Conservation (phyloP, 2,329 filamentous ascomycete species). For the Pseudogymnoascus pannorum region DNA sequence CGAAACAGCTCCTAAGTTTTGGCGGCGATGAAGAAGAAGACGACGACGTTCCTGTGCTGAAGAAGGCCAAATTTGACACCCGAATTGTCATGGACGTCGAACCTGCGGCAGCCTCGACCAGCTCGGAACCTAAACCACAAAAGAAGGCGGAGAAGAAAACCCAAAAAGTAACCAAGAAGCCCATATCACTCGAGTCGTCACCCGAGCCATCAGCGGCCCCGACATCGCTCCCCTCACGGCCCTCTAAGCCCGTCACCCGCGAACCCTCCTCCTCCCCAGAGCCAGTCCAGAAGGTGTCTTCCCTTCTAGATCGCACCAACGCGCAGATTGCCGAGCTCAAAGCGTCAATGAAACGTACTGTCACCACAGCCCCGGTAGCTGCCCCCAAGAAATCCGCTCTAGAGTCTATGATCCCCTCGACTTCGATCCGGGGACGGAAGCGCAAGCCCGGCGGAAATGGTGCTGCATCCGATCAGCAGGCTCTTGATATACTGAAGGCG, state of each 20-base stretch:
- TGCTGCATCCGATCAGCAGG: slow-evolving; percentile 49
- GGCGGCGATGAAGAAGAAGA: slow-evolving; percentile 57
- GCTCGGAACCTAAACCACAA: slow-evolving; percentile 24
- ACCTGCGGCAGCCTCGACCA: slow-evolving; percentile 25
- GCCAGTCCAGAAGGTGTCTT: slow-evolving; percentile 29
- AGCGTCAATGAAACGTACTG: slow-evolving; percentile 68
- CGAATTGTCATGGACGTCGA: slow-evolving; percentile 58
- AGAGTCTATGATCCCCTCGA: slow-evolving; percentile 67
- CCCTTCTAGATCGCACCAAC: slow-evolving; percentile 61
- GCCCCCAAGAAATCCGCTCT: slow-evolving; percentile 60
- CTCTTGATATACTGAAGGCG: slow-evolving; percentile 63
- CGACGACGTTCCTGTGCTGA: slow-evolving; percentile 49
- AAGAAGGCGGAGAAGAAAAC: slow-evolving; percentile 29
- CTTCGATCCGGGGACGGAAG: slow-evolving; percentile 64
- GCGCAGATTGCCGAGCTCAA: slow-evolving; percentile 76
- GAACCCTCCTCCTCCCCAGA: slow-evolving; percentile 31
- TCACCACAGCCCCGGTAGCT: slow-evolving; percentile 41
- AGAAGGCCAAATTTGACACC: slow-evolving; percentile 74
- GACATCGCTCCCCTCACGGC: slow-evolving; percentile 22
- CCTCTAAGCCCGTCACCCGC: slow-evolving; percentile 27
- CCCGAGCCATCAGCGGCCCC: slow-evolving; percentile 31
- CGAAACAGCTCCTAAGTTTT: slow-evolving; percentile 73
- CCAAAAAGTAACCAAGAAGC: slow-evolving; percentile 23
- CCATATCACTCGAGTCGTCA: slow-evolving; percentile 31
- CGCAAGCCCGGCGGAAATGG: slow-evolving; percentile 51